These are phyloP conservation scores for Niebla homalea DNA, from an alignment of 495 filamentous ascomycete species.

Conservation along the genomic window DNA sequence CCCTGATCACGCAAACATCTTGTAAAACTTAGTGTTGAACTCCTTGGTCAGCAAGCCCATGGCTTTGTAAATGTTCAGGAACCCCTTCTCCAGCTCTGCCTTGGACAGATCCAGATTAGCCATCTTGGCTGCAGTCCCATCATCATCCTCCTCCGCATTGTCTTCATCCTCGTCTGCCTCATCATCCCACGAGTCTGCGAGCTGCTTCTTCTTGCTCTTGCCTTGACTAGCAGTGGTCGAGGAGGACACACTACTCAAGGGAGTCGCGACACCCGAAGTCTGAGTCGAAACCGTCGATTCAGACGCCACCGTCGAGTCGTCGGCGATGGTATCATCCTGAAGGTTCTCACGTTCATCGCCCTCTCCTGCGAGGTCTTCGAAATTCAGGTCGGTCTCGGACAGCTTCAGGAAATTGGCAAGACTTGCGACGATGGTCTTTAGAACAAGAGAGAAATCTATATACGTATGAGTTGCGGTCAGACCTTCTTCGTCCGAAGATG, in stretches of 20 bases:
- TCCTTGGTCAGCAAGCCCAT: slow-evolving; percentile 41
- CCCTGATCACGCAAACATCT: slow-evolving; percentile 32
- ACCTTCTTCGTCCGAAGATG: no score
- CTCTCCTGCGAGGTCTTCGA: slow-evolving; percentile 21
- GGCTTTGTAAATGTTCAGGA: slow-evolving; percentile 43
- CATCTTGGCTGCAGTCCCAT: slow-evolving; percentile 13
- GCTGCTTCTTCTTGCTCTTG: slow-evolving; percentile 24
- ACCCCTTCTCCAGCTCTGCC: slow-evolving; percentile 28
- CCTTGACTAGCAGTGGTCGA: not conserved
- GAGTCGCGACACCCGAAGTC: slow-evolving; percentile 3
- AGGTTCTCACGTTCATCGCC: slow-evolving; percentile 20
- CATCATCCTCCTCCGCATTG: slow-evolving; percentile 21
- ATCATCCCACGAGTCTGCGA: slow-evolving; percentile 29
- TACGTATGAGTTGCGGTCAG: slow-evolving; percentile 3
- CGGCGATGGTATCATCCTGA: slow-evolving; percentile 20
- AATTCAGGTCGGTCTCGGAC: slow-evolving; percentile 29
- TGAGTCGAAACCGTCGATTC: slow-evolving; percentile 7
- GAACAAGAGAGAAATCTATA: slow-evolving; percentile 52
- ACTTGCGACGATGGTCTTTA: slow-evolving; percentile 50
- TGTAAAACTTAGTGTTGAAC: slow-evolving; percentile 54
- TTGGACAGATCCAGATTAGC: slow-evolving; percentile 16
- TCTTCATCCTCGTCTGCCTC: slow-evolving; percentile 18
- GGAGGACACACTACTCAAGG: slow-evolving; percentile 1
- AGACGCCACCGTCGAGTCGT: slow-evolving; percentile 6
- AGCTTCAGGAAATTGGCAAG: slow-evolving; percentile 39